A percentile compares a stretch with the other conserved stretches of the same genome.
phyloP scores from a whole-genome alignment of 2,329 filamentous ascomycete species.

The Rhinocladiella mackenziei region DNA sequence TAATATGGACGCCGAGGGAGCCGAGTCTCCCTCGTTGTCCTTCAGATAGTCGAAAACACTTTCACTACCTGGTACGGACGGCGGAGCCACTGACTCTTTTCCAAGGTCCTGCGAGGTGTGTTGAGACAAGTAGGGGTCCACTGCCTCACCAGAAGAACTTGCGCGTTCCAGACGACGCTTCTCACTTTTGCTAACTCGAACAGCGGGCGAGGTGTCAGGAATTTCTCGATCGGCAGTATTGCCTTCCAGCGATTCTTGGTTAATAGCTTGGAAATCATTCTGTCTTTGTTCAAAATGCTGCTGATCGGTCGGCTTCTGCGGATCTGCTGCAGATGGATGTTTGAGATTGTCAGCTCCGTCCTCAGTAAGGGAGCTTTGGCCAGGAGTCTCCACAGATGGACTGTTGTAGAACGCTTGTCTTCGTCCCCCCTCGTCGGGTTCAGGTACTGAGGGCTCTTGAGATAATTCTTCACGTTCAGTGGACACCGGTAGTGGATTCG shows the following conservation, averaged over 20 bases:
- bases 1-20: conserved; percentile 2
- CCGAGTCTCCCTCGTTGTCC: conserved; percentile 3
- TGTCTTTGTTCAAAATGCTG: too few relatives aligned
- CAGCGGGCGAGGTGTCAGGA: background rate
- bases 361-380: conserved; percentile 38
- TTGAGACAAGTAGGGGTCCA: background rate
- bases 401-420: conserved; percentile 47
- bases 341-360: conserved; percentile 31
- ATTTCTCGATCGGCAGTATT: background rate
- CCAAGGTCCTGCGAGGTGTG: background rate
- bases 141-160: conserved; percentile 8
- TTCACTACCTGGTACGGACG: conserved; percentile 7
- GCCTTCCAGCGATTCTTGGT: too few relatives aligned
- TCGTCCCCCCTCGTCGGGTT: background rate
- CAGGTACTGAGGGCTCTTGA: background rate
- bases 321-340: conserved; percentile 38
- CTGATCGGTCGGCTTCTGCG: background rate
- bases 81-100: background rate
- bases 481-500: background rate
- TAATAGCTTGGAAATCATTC: background rate
- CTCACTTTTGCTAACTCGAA: conserved; percentile 19
- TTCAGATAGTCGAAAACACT: conserved; percentile 16
- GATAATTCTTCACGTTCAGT: conserved; percentile 1
- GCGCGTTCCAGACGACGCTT: conserved; percentile 22
- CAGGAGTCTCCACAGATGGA: conserved; percentile 49